phyloP scores from a whole-genome alignment of 345 rosid genomes.

The Eucalyptus urophylla region DNA sequence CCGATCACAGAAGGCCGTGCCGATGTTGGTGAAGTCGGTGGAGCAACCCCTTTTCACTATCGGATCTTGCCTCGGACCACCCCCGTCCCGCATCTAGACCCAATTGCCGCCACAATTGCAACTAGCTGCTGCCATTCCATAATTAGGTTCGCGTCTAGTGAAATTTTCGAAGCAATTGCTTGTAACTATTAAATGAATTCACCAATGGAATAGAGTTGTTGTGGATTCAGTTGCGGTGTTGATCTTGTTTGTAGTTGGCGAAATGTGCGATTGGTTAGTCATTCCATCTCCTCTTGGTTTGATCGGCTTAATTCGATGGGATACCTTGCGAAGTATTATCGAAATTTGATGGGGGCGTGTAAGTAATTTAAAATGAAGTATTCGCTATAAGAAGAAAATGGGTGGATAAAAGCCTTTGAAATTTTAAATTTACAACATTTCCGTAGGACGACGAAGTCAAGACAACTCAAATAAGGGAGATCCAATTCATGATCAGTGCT shows the following conservation, averaged over 20 bases:
- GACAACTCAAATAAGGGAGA: not conserved
- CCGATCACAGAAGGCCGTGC: not conserved
- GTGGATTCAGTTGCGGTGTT: not conserved
- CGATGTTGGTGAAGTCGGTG: accelerated
- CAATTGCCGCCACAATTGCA: not conserved
- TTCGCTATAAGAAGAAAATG: not conserved
- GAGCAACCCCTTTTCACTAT: not conserved
- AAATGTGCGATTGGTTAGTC: not conserved
- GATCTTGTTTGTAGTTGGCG: not conserved
- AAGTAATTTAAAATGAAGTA: not conserved
- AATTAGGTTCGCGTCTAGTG: not conserved
- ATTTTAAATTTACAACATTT: no score
- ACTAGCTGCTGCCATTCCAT: not conserved
- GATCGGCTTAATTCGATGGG: not conserved
- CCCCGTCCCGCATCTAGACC: not conserved
- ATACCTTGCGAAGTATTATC: not conserved
- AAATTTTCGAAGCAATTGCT: not conserved
- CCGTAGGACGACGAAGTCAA: no score
- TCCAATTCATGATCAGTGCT: not conserved
- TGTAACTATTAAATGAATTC: not conserved
- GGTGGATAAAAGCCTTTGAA: not conserved
- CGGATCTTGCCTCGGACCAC: not conserved
- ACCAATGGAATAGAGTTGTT: not conserved
- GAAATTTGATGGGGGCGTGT: not conserved
- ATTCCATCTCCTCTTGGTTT: not conserved